Percentiles rank a stretch among this genome's conserved stretches.
These are phyloP conservation scores for Hippophae rhamnoides DNA, from an alignment of 306 rosid species.

Conservation along the genomic window DNA sequence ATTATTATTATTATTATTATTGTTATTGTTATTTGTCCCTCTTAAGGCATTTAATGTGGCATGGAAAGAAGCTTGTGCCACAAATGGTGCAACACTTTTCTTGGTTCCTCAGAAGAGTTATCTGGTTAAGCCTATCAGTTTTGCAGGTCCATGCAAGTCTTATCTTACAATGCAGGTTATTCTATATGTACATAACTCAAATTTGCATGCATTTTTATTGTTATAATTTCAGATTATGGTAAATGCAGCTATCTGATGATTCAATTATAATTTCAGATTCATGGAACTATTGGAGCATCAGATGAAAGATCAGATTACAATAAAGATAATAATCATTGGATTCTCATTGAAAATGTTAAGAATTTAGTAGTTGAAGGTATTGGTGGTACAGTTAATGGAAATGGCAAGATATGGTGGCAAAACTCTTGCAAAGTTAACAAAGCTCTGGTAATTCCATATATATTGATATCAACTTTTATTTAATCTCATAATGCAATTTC, in stretches of 20 bases:
- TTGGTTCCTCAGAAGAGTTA: constrained; percentile 34
- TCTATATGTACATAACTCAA: background rate
- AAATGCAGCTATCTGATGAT: background rate
- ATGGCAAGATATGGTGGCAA: constrained; percentile 78
- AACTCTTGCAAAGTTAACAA: constrained; percentile 61
- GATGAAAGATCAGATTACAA: constrained; percentile 43
- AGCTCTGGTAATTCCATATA: constrained; percentile 18
- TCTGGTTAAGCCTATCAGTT: constrained; percentile 47
- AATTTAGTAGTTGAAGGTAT: constrained; percentile 32
- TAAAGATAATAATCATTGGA: constrained; percentile 43
- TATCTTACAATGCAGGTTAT: constrained; percentile 35
- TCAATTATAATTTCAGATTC: constrained; percentile 27
- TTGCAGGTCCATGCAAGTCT: constrained; percentile 73
- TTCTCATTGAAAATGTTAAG: constrained; percentile 30
- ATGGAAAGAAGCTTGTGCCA: constrained; percentile 58
- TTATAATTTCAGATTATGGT: background rate
- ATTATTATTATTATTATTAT: background rate
- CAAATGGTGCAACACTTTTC: constrained; percentile 21
- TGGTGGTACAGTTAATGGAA: constrained; percentile 63
- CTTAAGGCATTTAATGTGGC: constrained; percentile 60
- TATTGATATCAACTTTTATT: too few species aligned
- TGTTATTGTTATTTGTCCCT: background rate
- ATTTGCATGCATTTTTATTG: background rate
- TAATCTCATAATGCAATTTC: too few species aligned
- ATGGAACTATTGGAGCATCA: constrained; percentile 56